Base-by-base conservation (phyloP, 2,329 filamentous ascomycete genomes). In the Aspergillus niger region DNA sequence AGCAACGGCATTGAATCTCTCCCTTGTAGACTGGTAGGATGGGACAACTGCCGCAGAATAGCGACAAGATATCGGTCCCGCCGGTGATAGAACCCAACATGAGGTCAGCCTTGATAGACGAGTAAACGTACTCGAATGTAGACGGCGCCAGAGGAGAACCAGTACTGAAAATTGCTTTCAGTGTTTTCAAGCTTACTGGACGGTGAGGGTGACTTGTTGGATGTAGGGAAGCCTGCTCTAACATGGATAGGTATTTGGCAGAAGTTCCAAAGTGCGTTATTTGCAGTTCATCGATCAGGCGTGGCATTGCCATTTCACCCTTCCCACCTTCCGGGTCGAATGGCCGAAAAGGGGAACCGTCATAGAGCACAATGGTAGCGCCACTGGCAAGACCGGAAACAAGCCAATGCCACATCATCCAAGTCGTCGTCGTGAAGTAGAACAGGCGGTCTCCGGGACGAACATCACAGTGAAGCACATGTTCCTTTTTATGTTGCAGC, bases 381-480 rank as follows among this genome's bases (percentile, higher is more conserved):
- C 94, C 94, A 30, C 87, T 88, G 8, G 93, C 91, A 3, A 98
- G 86, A 5, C 89, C 91, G 1, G 91, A 94, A 20, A 97, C 85
- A 43, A 93, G 88, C 93, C 94, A 98, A 75, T 98, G 94, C 92
- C 93, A 97, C 94, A 98, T 98, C 93, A 99, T 98, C 95, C 93
- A 97, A 0, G 92, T 96, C 10, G 90, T 92, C 3, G 93, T 97
- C 1, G 92, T 97, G 79, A 93, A 97, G 80, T 97, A 97, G 76
- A 97, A 91, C 71, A 97, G 83, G 20, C 89, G 85, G 44, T 92
- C 91, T 2, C 82, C 80, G 0, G 89, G 84, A 8, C 84, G 82
- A 64, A 99, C 87, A 22, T 92, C 92, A 74, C 90, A 91, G 73
- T 98, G 94, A 3, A 98, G 82, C 50, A 89, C 84, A 72, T 96